Evolutionary conservation across 2,329 filamentous ascomycete species (phyloP), one percentile per base, ranked within the genome.

Genomic region (Rasamsonia emersonii): DNA sequence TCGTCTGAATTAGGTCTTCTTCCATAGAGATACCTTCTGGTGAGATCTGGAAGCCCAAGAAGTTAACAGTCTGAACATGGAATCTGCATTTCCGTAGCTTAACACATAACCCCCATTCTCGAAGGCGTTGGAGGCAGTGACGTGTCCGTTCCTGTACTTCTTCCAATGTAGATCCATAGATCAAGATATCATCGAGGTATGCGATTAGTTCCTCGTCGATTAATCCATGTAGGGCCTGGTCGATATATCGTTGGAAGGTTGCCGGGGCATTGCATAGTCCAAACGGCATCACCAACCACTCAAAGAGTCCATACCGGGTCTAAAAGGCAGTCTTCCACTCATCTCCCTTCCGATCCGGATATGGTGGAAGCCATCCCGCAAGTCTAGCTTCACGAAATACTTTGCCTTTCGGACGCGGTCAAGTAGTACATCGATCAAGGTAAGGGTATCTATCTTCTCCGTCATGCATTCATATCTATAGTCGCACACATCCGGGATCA

Each of bases 221-320:
- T 3, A 19, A 36, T 1, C 37, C 33, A 2, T 18, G 11, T 4
- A 37, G 21, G 5, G 27, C 26, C 3, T 28, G 2, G 18, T 37
- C 33, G 9, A 37, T 33, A 5, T 32, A 45, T 1, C 24, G 19
- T 16, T 46, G 31, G 19, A 47, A 48, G 0, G 35, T 43, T 2
- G 36, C 26, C 11, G 36, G 38, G 2, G 33, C 28, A 18, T 46
- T 43, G 1, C 28, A 25, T 3, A 49, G 18, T 3, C 51, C 32
- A 42, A 58, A 55, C 1, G 39, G 40, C 30, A 47, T 53, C 2
- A 56, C 41, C 13, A 37, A n/a, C 18, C 49, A 56, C 30, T 58
- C 32, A 35, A 42, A 57, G 2, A 47, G 36, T 9, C 44, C 36
- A 30, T 44, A 54, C 17, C 34, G 18, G 2, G 29, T 46, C 2